A percentile compares a stretch with the other conserved stretches of the same genome.
These are phyloP conservation scores for Nissolia schottii DNA, from an alignment of 306 rosid species.

Conservation along the genomic window DNA sequence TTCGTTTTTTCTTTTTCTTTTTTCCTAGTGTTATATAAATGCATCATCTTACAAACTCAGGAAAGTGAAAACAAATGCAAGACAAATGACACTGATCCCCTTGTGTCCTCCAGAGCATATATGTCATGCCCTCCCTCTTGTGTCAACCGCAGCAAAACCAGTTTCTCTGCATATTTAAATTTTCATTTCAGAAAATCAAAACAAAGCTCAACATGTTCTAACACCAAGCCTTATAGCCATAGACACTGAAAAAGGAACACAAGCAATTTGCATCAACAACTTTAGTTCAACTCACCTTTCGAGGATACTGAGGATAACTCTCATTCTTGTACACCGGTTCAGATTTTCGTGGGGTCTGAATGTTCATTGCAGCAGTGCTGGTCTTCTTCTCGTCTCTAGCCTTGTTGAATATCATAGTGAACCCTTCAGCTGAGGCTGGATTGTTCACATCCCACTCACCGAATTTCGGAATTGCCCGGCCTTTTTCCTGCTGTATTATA, in stretches of 20 bases:
- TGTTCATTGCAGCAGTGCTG: conserved; percentile 13
- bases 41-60: neutral
- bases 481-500: conserved; percentile 49
- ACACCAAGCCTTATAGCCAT: neutral
- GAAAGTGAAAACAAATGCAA: conserved; percentile 13
- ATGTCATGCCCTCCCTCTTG: neutral
- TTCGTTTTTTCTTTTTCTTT: too few species aligned
- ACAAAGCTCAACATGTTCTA: neutral
- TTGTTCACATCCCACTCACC: conserved; percentile 93
- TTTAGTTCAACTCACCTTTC: conserved; percentile 40
- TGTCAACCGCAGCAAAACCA: conserved; percentile 82
- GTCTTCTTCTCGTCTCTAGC: conserved; percentile 89
- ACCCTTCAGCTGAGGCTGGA: conserved; percentile 89
- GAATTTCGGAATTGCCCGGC: conserved; percentile 70
- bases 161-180: conserved; percentile 57
- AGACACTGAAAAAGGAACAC: neutral
- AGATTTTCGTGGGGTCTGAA: conserved; percentile 29
- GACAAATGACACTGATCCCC: neutral
- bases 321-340: conserved; percentile 30
- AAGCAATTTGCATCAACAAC: neutral
- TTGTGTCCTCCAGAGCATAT: too few species aligned
- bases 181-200: conserved; percentile 11
- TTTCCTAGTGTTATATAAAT: neutral
- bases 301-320: conserved; percentile 24
- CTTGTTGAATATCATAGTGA: conserved; percentile 77